phyloP scores from a whole-genome alignment of 257 asterid genomes.

The Solanum chiquidenum region DNA sequence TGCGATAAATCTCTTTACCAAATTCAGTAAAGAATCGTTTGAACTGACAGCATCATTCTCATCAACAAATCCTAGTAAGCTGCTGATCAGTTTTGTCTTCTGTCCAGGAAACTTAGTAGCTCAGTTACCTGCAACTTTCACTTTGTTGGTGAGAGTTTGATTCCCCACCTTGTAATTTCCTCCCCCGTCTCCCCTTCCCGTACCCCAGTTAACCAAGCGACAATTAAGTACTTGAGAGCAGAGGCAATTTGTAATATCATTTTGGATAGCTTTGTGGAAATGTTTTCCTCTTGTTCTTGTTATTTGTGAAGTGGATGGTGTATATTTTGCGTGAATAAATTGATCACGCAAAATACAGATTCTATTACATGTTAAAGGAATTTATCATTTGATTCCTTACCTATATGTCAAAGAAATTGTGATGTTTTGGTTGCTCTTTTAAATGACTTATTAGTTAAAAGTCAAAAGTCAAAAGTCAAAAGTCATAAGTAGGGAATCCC shows the following conservation, averaged over 20 bases:
- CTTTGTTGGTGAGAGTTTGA: not conserved
- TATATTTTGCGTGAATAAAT: not conserved
- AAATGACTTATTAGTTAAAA: too few relatives aligned
- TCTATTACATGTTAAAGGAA: not conserved
- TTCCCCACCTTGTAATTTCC: not conserved
- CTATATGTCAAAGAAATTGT: not conserved
- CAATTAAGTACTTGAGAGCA: constrained; percentile 10
- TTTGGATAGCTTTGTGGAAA: not conserved
- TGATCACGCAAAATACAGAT: not conserved
- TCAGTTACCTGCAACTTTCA: not conserved
- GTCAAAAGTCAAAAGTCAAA: too few relatives aligned
- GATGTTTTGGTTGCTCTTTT: not conserved
- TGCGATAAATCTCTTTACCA: constrained; percentile 58
- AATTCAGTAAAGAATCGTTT: constrained; percentile 17
- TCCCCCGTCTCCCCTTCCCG: not conserved
- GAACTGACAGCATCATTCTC: constrained; percentile 36
- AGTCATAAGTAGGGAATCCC: too few relatives aligned
- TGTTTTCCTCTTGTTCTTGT: not conserved
- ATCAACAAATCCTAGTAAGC: constrained; percentile 43
- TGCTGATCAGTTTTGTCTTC: not conserved
- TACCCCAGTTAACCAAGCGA: constrained; percentile 24
- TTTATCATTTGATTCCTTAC: not conserved
- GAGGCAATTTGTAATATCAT: not conserved
- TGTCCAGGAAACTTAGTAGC: not conserved
- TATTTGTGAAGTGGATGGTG: constrained; percentile 1